Base-by-base conservation (phyloP, 1,284 basidiomycete genomes). In the Naganishia sp. region DNA sequence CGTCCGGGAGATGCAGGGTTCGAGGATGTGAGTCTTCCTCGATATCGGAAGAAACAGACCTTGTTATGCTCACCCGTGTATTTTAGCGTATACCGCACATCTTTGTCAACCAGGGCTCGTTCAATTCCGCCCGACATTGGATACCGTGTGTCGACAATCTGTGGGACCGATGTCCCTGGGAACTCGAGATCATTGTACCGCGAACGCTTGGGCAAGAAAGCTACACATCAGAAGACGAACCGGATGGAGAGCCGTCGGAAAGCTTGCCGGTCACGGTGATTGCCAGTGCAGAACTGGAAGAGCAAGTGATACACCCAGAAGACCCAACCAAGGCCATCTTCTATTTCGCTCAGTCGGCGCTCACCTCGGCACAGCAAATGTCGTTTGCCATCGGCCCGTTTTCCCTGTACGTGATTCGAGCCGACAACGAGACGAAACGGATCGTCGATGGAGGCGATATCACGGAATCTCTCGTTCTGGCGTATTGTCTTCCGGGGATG, bases 81-180 rank as follows among this genome's bases (percentile, higher is more conserved):
- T 6, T 33, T 49, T 72, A 94, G 90, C 88, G 91, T 72, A 87
- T 92, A 66, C 94, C 94, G 36, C 96, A 99, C 79, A 87, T 90
- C 64, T 99, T 90, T 75, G 94, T 94, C 3, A 90, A 89, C 3
- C 88, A 94, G 0, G 90, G 91, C 0, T 90, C 90, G 3, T 88
- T 92, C 6, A 92, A 96, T 75, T 86, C 92, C 13, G 92, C 95
- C 9, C 84, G 96, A 71, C 93, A 92, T 73, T 99, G 96, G 96
- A 89, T 98, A 11, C 96, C 96, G 4, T 99, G 96, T 73, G 81
- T 98, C 15, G 96, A 99, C 78, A 92, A 87, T 75, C 79, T 95
- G 15, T 97, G 93, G 91, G 95, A 97, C 79, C 88, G 92, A 74
- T 97, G 92, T 74, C 96, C 95, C 2, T 99, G 96, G 96, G 96